Base-by-base conservation (phyloP, 2,329 filamentous ascomycete species). In the Bertia moriformis region DNA sequence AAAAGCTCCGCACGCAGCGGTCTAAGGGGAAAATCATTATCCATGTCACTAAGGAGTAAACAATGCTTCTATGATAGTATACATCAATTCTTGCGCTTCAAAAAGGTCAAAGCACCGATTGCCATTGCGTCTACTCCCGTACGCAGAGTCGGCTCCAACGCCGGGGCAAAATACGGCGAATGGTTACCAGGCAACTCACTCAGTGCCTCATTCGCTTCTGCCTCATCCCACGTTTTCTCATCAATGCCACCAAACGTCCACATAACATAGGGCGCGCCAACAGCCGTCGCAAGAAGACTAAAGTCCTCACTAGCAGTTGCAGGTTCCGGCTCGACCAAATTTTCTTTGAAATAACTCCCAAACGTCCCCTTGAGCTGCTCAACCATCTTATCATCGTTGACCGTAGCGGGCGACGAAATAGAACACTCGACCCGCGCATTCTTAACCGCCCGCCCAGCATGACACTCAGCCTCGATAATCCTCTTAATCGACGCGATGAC, bases 11-110 rank as follows among this genome's bases (percentile, higher is more conserved):
- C n/a, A 24, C 40, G 14, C 49, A 47, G 4, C 39, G 39, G 1
- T 42, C 47, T 0, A 37, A 32, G 3, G 53, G 52, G 1, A 56
- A 56, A 43, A 46, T 55, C 30, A 38, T 56, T 1, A 40, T 54
- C 7, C 32, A 35, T 10, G 32, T 35, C 24, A 10, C 24, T 29
- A n/a, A 29, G n/a, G 24, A 10, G 24, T n/a, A 29, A 29, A 29
- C n/a, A 29, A 29, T 29, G 24, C 24, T 10, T 29, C n/a, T 10
- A 29, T 29, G 10, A 10, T n/a, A 29, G 10, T n/a, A 29, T 29
- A 10, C 24, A n/a, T n/a, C n/a, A 29, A 29, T 29, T 10, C 10
- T 29, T 29, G 24, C 24, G 24, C n/a, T n/a, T 24, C 37, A 48
- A 38, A 27, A 48, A 45, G 12, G 45, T 47, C 39, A 48, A 35